Percentiles rank a stretch among this genome's conserved stretches.
These are phyloP conservation scores for Phaeophleospora eucalypticola DNA, from an alignment of 2,329 filamentous ascomycete species.

Conservation along the genomic window DNA sequence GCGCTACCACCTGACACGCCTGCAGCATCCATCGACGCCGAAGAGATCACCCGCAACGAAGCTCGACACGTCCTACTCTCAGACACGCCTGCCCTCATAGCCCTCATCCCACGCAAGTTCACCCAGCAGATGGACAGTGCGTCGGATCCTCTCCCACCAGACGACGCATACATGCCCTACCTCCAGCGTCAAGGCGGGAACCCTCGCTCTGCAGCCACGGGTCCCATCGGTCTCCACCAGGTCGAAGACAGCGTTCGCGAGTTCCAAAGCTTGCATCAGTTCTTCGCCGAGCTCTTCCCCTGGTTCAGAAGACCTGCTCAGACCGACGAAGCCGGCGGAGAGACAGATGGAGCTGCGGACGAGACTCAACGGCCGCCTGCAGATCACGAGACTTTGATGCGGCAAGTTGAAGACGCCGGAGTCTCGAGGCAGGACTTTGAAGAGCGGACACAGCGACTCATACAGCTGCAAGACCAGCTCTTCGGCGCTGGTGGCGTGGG, in stretches of 20 bases:
- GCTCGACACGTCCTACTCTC: conserved; percentile 76
- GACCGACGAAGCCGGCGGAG: conserved; percentile 7
- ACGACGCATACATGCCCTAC: conserved; percentile 33
- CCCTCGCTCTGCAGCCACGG: conserved; percentile 2
- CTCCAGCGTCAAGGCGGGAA: conserved; percentile 1
- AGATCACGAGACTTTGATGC: conserved; percentile 26
- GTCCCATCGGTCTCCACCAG: conserved; percentile 3
- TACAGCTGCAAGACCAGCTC: conserved; percentile 5
- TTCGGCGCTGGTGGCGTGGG: conserved; percentile 4
- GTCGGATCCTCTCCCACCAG: conserved; percentile 78
- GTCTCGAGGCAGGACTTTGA: conserved; percentile 10
- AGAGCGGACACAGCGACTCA: conserved; percentile 6
- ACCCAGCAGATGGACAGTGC: conserved; percentile 64
- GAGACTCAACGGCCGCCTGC: conserved; percentile 14
- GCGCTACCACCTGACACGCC: conserved; percentile 43
- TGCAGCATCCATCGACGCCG: conserved; percentile 36
- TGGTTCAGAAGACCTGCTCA: conserved; percentile 22
- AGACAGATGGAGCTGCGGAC: conserved; percentile 6
- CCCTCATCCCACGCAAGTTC: conserved; percentile 62
- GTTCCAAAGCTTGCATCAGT: conserved; percentile 25
- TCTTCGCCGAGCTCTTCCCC: conserved; percentile 29
- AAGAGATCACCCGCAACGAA: conserved; percentile 50
- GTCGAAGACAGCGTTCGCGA: conserved; percentile 24
- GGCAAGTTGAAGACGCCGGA: conserved; percentile 26
- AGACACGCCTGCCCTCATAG: conserved; percentile 67